A percentile compares a stretch with the other conserved stretches of the same genome.
Conservation (phyloP, 108 stramenopile genomes). For the Skeletonema marinoi region DNA sequence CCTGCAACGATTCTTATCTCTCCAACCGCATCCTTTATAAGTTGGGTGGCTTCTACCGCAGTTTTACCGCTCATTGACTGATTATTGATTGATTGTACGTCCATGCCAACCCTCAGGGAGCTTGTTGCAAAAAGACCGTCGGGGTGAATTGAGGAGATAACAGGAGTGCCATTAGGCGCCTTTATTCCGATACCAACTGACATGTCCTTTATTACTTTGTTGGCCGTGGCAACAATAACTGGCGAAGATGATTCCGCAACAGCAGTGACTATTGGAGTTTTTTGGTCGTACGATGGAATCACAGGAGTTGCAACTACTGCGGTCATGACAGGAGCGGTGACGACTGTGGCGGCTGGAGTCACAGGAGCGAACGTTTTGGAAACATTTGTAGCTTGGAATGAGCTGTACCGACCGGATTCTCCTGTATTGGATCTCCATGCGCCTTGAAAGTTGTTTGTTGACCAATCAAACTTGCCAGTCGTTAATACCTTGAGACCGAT, state of each 20-base stretch:
- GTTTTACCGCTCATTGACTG: not conserved
- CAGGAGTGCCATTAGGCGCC: not conserved
- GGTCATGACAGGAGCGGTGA: too few species aligned
- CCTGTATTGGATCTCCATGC: slow-evolving; percentile 30
- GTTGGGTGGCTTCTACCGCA: not conserved
- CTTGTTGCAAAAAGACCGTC: not conserved
- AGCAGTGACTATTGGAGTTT: not conserved
- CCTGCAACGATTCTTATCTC: not conserved
- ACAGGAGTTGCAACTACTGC: not conserved
- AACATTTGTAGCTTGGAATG: slow-evolving; percentile 16
- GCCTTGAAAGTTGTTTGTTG: slow-evolving; percentile 22
- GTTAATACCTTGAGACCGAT: slow-evolving; percentile 27
- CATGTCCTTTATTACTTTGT: not conserved
- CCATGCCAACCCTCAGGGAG: not conserved
- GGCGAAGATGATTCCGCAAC: not conserved
- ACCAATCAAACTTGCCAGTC: slow-evolving; percentile 28
- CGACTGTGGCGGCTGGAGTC: too few species aligned
- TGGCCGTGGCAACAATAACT: not conserved
- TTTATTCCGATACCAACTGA: not conserved
- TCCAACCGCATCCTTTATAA: not conserved
- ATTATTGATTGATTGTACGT: not conserved
- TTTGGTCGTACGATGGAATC: not conserved
- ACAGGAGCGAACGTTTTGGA: not conserved
- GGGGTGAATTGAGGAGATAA: not conserved
- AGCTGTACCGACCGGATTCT: slow-evolving; percentile 5